Base-by-base conservation (phyloP, 768 basidiomycete species). In the Pleurotus cornucopiae region DNA sequence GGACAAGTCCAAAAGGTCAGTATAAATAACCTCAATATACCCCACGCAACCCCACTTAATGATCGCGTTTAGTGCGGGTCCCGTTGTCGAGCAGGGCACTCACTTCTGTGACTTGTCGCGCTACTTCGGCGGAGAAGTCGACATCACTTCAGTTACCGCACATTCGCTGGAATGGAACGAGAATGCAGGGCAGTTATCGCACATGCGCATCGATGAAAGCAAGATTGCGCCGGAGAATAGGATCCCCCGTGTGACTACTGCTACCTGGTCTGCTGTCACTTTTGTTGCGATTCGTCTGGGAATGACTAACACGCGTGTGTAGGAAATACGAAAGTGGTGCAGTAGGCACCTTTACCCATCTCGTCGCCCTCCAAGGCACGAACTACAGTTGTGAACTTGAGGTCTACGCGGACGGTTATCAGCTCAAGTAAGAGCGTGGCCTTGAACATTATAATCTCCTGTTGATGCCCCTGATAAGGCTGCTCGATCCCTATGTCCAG, bases 81-180 rank as follows among this genome's bases (percentile, higher is more conserved):
- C 92, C 4, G 78, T 94, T 62, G 75, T 95, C 60, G 93, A 94
- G 70, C 90, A 94, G 74, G 95, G 92, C 46, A 98, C 96, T 12
- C 96, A 98, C 75, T 96, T 98, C 75, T 94, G 92, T 64, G 94
- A 98, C 73, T 81, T 97, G 44, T 97, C 94, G 40, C 88, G 96
- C 62, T 96, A 96, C 77, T 98, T 98, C 66, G 96, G 95, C 51
- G 96, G 96, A 13, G 91, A 96, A 61, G 92, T 97, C 57, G 91
- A 97, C 66, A 85, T 95, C 58, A 73, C 83, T 51, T 82, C 81
- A 34, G 89, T 93, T 40, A 74, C 69, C 39, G 96, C 95, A 13
- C 91, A 94, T 66, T 92, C 94, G 6, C 79, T 98, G 30, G 95
- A 96, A 67, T 94, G 89, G 89, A 77, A 92, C 67, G 95, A 98